Evolutionary conservation across 371 early-diverging fungal species (phyloP).

Genomic region (Apophysomyces variabilis): DNA sequence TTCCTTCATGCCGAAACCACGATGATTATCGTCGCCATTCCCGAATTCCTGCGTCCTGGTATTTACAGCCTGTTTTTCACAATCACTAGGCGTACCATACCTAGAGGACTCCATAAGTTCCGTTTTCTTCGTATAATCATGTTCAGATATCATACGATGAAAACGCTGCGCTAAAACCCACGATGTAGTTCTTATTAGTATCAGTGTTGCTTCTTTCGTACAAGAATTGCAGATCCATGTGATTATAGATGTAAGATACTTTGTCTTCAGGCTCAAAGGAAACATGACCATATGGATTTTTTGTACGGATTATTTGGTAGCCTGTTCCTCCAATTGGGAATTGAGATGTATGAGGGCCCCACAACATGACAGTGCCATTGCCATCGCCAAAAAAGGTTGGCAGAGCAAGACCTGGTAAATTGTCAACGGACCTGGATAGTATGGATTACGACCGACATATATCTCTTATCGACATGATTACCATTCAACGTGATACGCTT

Average conservation of each 20-base stretch:
- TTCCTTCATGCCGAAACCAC: constrained; percentile 33
- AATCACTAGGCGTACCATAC: constrained; percentile 30
- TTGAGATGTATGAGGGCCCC: constrained; percentile 10
- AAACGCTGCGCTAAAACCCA: constrained; percentile 66
- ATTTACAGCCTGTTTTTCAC: constrained; percentile 17
- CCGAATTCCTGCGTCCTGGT: too few relatives aligned
- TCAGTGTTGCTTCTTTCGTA: constrained; percentile 47
- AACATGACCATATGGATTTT: not conserved
- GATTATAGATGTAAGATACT: constrained; percentile 57
- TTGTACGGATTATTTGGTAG: not conserved
- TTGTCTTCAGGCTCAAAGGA: not conserved
- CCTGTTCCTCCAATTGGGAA: too few relatives aligned
- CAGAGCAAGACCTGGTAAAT: constrained; percentile 54
- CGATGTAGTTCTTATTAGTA: constrained; percentile 46
- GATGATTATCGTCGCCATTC: not conserved
- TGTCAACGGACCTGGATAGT: constrained; percentile 59
- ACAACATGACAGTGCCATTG: not conserved
- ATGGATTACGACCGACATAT: not conserved
- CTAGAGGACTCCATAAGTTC: constrained; percentile 5
- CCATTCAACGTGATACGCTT: constrained; percentile 64
- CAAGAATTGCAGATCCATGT: constrained; percentile 55
- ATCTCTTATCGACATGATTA: not conserved
- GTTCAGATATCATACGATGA: constrained; percentile 42
- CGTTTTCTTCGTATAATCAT: too few relatives aligned
- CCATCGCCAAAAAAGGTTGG: not conserved